Conservation (phyloP, 1,284 basidiomycete species). For the Moesziomyces globuligerus region DNA sequence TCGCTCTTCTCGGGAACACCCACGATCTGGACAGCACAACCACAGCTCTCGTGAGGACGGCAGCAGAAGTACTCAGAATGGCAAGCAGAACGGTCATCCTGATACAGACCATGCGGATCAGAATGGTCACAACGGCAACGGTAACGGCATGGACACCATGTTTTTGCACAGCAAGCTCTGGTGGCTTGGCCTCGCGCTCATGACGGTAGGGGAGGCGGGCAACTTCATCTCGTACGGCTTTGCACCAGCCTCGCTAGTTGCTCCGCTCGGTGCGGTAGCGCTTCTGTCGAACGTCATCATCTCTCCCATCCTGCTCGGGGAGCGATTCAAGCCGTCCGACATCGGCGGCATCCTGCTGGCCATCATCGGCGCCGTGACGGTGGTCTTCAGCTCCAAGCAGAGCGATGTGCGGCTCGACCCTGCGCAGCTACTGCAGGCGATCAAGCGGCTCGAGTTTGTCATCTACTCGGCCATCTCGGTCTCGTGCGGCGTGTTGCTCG, state of each 20-base stretch:
- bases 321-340: slow-evolving; percentile 73
- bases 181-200: slow-evolving; percentile 89
- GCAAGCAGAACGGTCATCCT: neutral
- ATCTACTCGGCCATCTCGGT: slow-evolving; percentile 51
- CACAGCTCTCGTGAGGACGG: slow-evolving; percentile 2
- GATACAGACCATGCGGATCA: neutral
- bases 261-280: slow-evolving; percentile 84
- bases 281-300: slow-evolving; percentile 94
- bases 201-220: slow-evolving; percentile 89
- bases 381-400: slow-evolving; percentile 81
- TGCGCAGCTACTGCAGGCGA: slow-evolving; percentile 47
- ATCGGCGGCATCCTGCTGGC: slow-evolving; percentile 75
- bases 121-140: neutral
- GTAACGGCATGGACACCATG: slow-evolving; percentile 38
- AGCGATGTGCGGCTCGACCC: slow-evolving; percentile 53
- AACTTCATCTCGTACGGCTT: slow-evolving; percentile 86
- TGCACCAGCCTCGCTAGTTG: slow-evolving; percentile 92
- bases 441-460: slow-evolving; percentile 56
- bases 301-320: slow-evolving; percentile 80
- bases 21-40: neutral
- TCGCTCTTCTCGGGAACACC: neutral
- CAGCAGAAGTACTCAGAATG: neutral
- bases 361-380: slow-evolving; percentile 68
- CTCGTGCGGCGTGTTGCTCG: slow-evolving; percentile 31
- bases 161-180: slow-evolving; percentile 75